Percentiles rank a stretch among this genome's conserved stretches.
These are phyloP conservation scores for Phytophthora palmivora DNA, from an alignment of 352 stramenopile species.

Conservation along the genomic window DNA sequence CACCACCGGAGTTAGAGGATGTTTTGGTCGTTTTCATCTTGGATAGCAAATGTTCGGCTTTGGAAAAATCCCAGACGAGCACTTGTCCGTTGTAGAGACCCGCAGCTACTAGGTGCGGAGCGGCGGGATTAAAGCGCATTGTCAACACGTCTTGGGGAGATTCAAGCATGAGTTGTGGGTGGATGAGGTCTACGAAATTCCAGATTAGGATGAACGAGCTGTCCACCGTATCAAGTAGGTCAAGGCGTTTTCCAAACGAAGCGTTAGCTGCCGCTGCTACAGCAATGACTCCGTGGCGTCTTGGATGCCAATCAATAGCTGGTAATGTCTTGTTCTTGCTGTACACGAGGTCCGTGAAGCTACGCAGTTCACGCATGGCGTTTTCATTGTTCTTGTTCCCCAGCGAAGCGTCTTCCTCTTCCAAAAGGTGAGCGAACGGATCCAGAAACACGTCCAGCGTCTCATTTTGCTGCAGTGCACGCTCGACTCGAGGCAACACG, in stretches of 20 bases:
- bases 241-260: slow-evolving; percentile 75
- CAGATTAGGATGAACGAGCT: slow-evolving; percentile 93
- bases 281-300: slow-evolving; percentile 87
- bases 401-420: slow-evolving; percentile 65
- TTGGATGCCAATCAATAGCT: slow-evolving; percentile 93
- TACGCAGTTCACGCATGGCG: slow-evolving; percentile 91
- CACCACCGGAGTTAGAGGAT: slow-evolving; percentile 15
- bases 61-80: slow-evolving; percentile 92
- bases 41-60: slow-evolving; percentile 70
- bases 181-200: slow-evolving; percentile 95
- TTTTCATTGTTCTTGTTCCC: slow-evolving; percentile 88
- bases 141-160: slow-evolving; percentile 89
- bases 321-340: slow-evolving; percentile 93
- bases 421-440: slow-evolving; percentile 71
- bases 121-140: slow-evolving; percentile 90
- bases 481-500: slow-evolving; percentile 74
- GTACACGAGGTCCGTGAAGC: slow-evolving; percentile 95
- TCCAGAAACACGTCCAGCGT: slow-evolving; percentile 88
- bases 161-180: slow-evolving; percentile 93
- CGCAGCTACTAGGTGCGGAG: slow-evolving; percentile 83
- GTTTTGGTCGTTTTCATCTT: slow-evolving; percentile 63
- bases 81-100: slow-evolving; percentile 91
- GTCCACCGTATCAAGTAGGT: slow-evolving; percentile 77
- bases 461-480: slow-evolving; percentile 86
- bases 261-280: slow-evolving; percentile 89